phyloP scores from a whole-genome alignment of 73 alveolate species.

The Paramecium pentaurelia region DNA sequence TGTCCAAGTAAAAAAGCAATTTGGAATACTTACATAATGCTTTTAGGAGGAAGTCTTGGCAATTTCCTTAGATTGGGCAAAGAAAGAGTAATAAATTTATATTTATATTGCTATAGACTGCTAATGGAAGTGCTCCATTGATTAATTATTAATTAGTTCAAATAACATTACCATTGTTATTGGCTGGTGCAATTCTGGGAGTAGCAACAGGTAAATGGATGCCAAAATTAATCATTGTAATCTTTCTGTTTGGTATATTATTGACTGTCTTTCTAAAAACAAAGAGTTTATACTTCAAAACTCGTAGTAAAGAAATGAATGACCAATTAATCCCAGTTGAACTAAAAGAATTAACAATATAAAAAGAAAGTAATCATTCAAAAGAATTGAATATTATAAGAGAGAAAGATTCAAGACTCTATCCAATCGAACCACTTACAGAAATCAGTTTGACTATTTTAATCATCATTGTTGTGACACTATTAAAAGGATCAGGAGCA shows the following conservation, averaged over 20 bases:
- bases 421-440: neutral
- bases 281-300: neutral
- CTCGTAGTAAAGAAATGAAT: neutral
- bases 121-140: slow-evolving; percentile 27
- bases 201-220: slow-evolving; percentile 52
- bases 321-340: neutral
- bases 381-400: neutral
- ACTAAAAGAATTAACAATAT: neutral
- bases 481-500: slow-evolving; percentile 5
- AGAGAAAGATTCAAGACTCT: neutral
- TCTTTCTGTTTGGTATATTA: slow-evolving; percentile 1
- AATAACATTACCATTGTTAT: slow-evolving; percentile 6
- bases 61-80: slow-evolving; percentile 21
- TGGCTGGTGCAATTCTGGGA: slow-evolving; percentile 19
- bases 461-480: neutral
- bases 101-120: neutral
- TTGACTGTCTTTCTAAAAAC: slow-evolving; percentile 19
- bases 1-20: slow-evolving; percentile 42
- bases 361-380: neutral
- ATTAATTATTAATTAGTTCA: slow-evolving; percentile 15
- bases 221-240: neutral
- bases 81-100: neutral
- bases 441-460: neutral
- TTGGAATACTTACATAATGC: slow-evolving; percentile 41
- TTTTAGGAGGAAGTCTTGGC: slow-evolving; percentile 35